Evolutionary conservation across 805 yeast species (phyloP).

Genomic region (Maudiozyma turicensis): DNA sequence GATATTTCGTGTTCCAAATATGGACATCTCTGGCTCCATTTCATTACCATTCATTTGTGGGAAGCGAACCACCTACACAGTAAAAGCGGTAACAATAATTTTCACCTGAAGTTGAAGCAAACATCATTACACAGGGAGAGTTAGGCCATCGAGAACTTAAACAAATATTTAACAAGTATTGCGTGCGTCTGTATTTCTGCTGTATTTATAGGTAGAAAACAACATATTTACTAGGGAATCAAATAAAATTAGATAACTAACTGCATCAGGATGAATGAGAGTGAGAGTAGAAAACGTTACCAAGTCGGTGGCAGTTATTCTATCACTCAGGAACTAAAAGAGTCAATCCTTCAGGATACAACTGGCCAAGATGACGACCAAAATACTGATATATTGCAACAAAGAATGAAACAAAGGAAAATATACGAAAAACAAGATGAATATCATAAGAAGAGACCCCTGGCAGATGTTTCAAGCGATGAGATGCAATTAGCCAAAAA

Average conservation of each 20-base stretch:
- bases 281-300: neutral
- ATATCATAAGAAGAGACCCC: slow-evolving; percentile 36
- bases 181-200: no score
- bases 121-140: no score
- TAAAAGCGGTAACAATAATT: no score
- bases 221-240: no score
- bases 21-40: no score
- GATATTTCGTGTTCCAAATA: no score
- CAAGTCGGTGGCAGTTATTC: slow-evolving; percentile 33
- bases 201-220: no score
- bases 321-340: slow-evolving; percentile 29
- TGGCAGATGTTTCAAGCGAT: slow-evolving; percentile 14
- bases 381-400: slow-evolving; percentile 24
- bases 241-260: neutral
- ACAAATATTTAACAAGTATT: no score
- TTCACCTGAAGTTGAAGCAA: no score
- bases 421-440: slow-evolving; percentile 34
- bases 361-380: slow-evolving; percentile 7
- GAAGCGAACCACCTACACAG: no score
- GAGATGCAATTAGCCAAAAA: slow-evolving; percentile 5
- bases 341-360: slow-evolving; percentile 20
- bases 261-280: neutral
- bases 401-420: slow-evolving; percentile 21
- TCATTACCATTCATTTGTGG: no score
- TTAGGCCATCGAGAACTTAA: no score